Evolutionary conservation across 371 early-diverging fungal genomes (phyloP), one percentile per base, ranked within the genome.

Genomic region (Capniomyces stellatus): DNA sequence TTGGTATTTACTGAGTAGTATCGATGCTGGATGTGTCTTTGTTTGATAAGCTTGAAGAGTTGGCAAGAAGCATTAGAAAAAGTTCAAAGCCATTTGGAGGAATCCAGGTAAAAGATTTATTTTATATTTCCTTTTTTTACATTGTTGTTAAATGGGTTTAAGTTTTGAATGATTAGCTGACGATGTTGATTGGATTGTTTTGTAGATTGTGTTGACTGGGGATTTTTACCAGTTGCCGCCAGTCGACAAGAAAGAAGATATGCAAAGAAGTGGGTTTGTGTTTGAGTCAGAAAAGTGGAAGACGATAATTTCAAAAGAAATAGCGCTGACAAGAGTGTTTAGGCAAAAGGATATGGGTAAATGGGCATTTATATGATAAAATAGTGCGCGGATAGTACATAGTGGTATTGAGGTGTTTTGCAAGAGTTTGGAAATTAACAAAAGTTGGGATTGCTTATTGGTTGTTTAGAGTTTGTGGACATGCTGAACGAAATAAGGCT

Each of bases 161-260:
- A n/a, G n/a, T n/a, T n/a, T n/a, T n/a, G n/a, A n/a, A n/a, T n/a
- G n/a, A n/a, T n/a, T n/a, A n/a, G n/a, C n/a, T n/a, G n/a, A n/a
- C n/a, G n/a, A n/a, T n/a, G n/a, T n/a, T n/a, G n/a, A n/a, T n/a
- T n/a, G n/a, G n/a, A n/a, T n/a, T n/a, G n/a, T n/a, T n/a, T 35
- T 6, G 3, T 25, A 48, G 49, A 8, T 90, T 1, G 67, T 92
- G 29, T 55, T 88, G 23, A 79, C 83, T 1, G 94, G 92, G 0
- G 94, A 94, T 53, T 94, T 91, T 64, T 83, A 84, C 70, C 92
- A 92, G 61, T 66, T 94, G 25, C 94, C 92, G 21, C 94, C 94
- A 8, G 85, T 87, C 6, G 70, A 67, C 1, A 58, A 64, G 1
- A 46, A 56, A 3, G 57, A 56, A 0, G 22, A 19, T 35, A 54